These are phyloP conservation scores for Rhododendron kiyosumense DNA, from an alignment of 148 eudicot species.

Conservation along the genomic window DNA sequence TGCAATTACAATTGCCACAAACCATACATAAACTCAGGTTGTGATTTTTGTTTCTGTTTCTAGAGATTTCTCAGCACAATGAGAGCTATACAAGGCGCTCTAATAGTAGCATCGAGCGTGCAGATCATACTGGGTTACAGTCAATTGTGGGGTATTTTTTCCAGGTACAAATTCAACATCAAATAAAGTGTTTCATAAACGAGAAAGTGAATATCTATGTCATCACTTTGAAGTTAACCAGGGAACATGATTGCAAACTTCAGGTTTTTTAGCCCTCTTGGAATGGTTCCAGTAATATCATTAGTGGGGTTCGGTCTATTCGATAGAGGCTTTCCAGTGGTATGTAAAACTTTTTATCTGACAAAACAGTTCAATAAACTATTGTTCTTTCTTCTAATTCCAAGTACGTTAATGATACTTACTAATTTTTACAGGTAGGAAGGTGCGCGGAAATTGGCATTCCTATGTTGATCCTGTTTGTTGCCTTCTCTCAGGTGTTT, in stretches of 20 bases:
- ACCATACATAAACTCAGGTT: background rate
- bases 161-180: constrained; percentile 47
- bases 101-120: constrained; percentile 92
- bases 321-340: constrained; percentile 96
- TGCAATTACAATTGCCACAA: background rate
- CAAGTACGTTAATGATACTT: background rate
- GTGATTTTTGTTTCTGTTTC: constrained; percentile 10
- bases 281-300: constrained; percentile 92
- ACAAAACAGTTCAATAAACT: background rate
- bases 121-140: constrained; percentile 95
- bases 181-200: background rate
- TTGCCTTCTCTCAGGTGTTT: constrained; percentile 85
- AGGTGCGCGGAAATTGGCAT: constrained; percentile 83
- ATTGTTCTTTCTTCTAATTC: background rate
- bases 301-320: constrained; percentile 91
- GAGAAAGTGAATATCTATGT: background rate
- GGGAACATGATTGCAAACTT: constrained; percentile 4
- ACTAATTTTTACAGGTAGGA: constrained; percentile 50
- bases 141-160: constrained; percentile 96
- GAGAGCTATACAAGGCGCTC: constrained; percentile 94
- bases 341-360: constrained; percentile 16
- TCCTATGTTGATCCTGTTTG: constrained; percentile 89
- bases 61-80: constrained; percentile 81
- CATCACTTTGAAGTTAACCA: background rate
- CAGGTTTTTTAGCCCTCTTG: constrained; percentile 96